Evolutionary conservation across 2,329 filamentous ascomycete species (phyloP).

Genomic region (Fusarium humuli): DNA sequence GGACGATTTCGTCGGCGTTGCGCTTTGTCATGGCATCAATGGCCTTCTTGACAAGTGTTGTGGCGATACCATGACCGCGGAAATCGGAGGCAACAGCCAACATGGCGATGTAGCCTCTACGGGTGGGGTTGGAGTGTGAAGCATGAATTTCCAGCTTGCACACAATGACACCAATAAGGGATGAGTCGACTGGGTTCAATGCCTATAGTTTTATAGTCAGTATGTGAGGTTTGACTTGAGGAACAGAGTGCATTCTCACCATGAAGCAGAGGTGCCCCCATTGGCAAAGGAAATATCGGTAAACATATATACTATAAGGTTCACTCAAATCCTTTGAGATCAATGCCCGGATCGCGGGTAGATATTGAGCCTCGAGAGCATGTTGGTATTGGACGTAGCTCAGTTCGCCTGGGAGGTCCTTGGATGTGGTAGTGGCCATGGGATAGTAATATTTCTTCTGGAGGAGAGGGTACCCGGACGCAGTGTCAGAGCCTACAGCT

Average conservation of each 20-base stretch:
- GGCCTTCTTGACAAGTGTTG: conserved; percentile 85
- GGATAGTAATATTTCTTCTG: conserved; percentile 9
- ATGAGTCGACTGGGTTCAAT: conserved; percentile 67
- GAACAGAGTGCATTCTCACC: conserved; percentile 60
- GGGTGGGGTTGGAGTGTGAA: conserved; percentile 77
- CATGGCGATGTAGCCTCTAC: conserved; percentile 98
- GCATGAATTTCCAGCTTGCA: conserved; percentile 94
- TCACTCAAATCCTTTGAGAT: conserved; percentile 98
- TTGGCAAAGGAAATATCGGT: conserved; percentile 97
- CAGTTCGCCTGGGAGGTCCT: conserved; percentile 60
- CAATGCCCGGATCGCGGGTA: conserved; percentile 88
- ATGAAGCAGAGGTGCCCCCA: conserved; percentile 98
- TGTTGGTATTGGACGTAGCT: conserved; percentile 73
- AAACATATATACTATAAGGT: conserved; percentile 99
- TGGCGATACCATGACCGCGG: conserved; percentile 88
- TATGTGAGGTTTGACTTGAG: conserved; percentile 1
- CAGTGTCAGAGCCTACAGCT: not conserved
- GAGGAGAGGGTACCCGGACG: not conserved
- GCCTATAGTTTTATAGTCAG: conserved; percentile 57
- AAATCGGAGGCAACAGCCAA: conserved; percentile 86
- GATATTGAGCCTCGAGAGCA: conserved; percentile 70
- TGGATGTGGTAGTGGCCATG: conserved; percentile 52
- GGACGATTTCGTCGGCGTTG: conserved; percentile 90
- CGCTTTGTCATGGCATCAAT: conserved; percentile 90
- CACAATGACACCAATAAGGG: conserved; percentile 89